Percentiles rank a stretch among this genome's conserved stretches.
Conservation (phyloP, 129 eudicot genomes). For the Glebionis coronaria region DNA sequence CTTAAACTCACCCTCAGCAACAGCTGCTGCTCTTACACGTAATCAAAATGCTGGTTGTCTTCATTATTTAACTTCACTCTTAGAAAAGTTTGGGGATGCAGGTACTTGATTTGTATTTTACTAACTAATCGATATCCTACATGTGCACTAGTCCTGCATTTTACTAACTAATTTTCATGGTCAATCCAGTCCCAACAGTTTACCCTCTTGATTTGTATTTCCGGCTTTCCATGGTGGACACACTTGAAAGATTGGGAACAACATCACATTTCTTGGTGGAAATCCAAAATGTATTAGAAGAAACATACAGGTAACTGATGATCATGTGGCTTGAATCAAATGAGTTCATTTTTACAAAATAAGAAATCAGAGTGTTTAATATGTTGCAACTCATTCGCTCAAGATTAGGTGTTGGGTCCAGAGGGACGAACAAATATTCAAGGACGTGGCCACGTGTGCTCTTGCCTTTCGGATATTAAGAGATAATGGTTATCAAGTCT, state of each 20-base stretch:
- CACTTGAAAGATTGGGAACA: conserved; percentile 66
- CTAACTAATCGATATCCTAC: background rate
- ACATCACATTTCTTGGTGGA: conserved; percentile 56
- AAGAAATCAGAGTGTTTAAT: background rate
- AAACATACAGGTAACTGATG: conserved; percentile 57
- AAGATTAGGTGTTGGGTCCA: conserved; percentile 63
- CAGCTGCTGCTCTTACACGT: conserved; percentile 64
- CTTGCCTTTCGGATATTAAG: conserved; percentile 68
- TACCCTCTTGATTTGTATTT: conserved; percentile 58
- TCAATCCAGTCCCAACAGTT: conserved; percentile 63
- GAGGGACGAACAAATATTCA: conserved; percentile 61
- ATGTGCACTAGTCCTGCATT: background rate
- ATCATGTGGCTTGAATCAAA: background rate
- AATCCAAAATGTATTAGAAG: conserved; percentile 53
- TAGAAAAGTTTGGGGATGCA: conserved; percentile 74
- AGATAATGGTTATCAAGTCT: conserved; percentile 67
- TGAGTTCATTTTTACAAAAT: background rate
- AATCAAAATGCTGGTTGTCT: conserved; percentile 48
- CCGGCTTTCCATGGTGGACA: conserved; percentile 63
- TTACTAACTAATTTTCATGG: conserved; percentile 6
- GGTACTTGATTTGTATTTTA: no score
- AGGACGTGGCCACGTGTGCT: conserved; percentile 53
- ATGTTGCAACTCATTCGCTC: background rate
- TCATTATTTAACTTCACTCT: conserved; percentile 46
- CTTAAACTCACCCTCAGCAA: conserved; percentile 81